Percentiles rank a stretch among this genome's conserved stretches.
These are phyloP conservation scores for Rhinocladiella similis DNA, from an alignment of 2,329 filamentous ascomycete genomes.

Conservation along the genomic window DNA sequence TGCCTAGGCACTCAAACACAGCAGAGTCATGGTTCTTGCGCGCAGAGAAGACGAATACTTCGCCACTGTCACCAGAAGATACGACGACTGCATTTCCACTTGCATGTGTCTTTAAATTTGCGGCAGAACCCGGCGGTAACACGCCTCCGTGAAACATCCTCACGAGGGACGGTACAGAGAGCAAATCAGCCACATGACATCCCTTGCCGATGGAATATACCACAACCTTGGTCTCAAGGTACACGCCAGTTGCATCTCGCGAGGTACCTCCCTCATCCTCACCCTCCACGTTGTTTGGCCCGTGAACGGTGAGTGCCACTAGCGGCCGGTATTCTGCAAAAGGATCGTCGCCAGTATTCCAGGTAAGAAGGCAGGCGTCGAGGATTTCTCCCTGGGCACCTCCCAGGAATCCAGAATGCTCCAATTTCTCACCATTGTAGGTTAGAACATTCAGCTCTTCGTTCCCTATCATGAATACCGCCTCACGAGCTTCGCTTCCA, in stretches of 20 bases:
- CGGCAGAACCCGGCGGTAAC: conserved; percentile 44
- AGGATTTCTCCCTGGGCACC: conserved; percentile 78
- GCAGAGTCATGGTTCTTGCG: conserved; percentile 26
- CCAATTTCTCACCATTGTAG: conserved; percentile 70
- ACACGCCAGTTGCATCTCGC: conserved; percentile 33
- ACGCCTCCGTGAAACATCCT: conserved; percentile 8
- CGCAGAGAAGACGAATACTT: conserved; percentile 74
- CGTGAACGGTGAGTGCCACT: conserved; percentile 77
- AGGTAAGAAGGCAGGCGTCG: conserved; percentile 79
- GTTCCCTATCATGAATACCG: conserved; percentile 79
- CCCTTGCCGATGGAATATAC: conserved; percentile 82
- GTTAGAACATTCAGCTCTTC: conserved; percentile 75
- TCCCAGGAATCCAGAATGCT: conserved; percentile 68
- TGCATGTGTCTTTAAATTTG: conserved; percentile 71
- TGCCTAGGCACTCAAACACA: conserved; percentile 70
- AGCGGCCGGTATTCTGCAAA: conserved; percentile 65
- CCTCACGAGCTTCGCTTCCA: conserved; percentile 43
- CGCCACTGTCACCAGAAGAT: conserved; percentile 79
- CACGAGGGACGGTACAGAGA: conserved; percentile 62
- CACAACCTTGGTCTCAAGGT: conserved; percentile 84
- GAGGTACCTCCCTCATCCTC: conserved; percentile 25
- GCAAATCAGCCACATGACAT: conserved; percentile 69
- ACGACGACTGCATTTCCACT: conserved; percentile 71
- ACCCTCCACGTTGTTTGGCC: conserved; percentile 54
- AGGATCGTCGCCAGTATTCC: conserved; percentile 57